Conservation (phyloP, 371 early-diverging fungal genomes). For the Saksenaea oblongispora region DNA sequence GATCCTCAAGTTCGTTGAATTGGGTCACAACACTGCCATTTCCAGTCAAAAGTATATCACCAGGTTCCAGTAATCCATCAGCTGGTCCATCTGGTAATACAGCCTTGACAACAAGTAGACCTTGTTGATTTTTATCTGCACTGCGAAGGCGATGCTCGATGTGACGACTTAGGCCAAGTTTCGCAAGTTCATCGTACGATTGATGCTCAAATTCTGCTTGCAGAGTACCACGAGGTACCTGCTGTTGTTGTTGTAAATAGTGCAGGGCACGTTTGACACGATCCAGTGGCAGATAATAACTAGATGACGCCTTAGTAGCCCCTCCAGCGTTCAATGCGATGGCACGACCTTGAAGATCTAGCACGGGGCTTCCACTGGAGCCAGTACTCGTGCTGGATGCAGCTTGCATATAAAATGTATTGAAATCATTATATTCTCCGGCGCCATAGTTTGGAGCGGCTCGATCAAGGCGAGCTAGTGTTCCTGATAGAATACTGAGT, state of each 20-base stretch:
- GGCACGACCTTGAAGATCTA: slow-evolving; percentile 70
- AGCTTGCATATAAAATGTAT: slow-evolving; percentile 72
- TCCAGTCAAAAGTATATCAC: slow-evolving; percentile 70
- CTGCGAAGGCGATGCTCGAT: slow-evolving; percentile 66
- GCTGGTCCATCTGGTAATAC: slow-evolving; percentile 77
- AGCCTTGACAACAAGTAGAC: slow-evolving; percentile 71
- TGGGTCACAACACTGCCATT: slow-evolving; percentile 61
- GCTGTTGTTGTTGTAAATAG: slow-evolving; percentile 50
- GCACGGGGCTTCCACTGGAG: slow-evolving; percentile 69
- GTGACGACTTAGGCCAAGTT: slow-evolving; percentile 55
- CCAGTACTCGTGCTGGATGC: slow-evolving; percentile 71
- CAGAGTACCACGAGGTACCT: slow-evolving; percentile 77
- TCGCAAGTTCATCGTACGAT: slow-evolving; percentile 61
- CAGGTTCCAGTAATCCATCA: slow-evolving; percentile 61
- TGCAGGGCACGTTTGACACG: slow-evolving; percentile 71
- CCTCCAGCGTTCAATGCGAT: slow-evolving; percentile 73
- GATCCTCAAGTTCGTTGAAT: slow-evolving; percentile 68
- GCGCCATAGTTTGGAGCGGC: slow-evolving; percentile 36
- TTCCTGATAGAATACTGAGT: slow-evolving; percentile 77
- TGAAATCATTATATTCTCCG: slow-evolving; percentile 74
- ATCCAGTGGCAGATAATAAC: slow-evolving; percentile 67
- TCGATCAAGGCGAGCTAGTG: slow-evolving; percentile 78
- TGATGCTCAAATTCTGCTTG: slow-evolving; percentile 70
- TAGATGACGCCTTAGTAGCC: slow-evolving; percentile 53
- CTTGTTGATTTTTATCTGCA: slow-evolving; percentile 57